These are phyloP conservation scores for Chaetomium tenue DNA, from an alignment of 495 filamentous ascomycete genomes.

Conservation along the genomic window DNA sequence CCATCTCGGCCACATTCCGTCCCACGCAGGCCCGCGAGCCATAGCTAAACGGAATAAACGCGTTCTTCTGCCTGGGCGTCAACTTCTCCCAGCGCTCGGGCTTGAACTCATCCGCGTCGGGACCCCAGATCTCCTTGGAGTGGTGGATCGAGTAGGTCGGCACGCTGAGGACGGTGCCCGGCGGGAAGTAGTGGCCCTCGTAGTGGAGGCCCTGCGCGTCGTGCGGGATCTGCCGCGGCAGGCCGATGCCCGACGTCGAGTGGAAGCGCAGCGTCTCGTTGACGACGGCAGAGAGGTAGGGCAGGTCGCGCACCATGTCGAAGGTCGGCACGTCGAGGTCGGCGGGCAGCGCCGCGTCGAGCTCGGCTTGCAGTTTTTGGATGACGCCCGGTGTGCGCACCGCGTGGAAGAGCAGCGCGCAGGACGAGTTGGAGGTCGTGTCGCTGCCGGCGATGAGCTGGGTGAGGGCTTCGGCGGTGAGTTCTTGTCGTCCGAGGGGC, in stretches of 20 bases:
- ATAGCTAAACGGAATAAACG: slow-evolving; percentile 82
- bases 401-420: slow-evolving; percentile 78
- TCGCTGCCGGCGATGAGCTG: slow-evolving; percentile 90
- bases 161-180: slow-evolving; percentile 75
- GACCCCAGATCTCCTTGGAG: slow-evolving; percentile 76
- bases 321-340: slow-evolving; percentile 64
- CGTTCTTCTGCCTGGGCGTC: slow-evolving; percentile 66
- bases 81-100: slow-evolving; percentile 73
- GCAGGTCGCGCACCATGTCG: slow-evolving; percentile 70
- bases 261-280: slow-evolving; percentile 89
- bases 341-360: slow-evolving; percentile 66
- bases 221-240: slow-evolving; percentile 74
- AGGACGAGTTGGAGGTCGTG: slow-evolving; percentile 86
- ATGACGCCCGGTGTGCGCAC: slow-evolving; percentile 69
- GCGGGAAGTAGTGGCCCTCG: slow-evolving; percentile 63
- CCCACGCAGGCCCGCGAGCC: slow-evolving; percentile 83
- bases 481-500: slow-evolving; percentile 69
- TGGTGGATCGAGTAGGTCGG: slow-evolving; percentile 89
- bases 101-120: slow-evolving; percentile 70
- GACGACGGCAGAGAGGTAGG: slow-evolving; percentile 76
- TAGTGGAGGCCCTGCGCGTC: slow-evolving; percentile 50
- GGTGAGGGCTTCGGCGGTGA: slow-evolving; percentile 85
- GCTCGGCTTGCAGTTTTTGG: slow-evolving; percentile 64
- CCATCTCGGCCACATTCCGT: slow-evolving; percentile 90
- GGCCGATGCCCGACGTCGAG: slow-evolving; percentile 82